Evolutionary conservation across 2,329 filamentous ascomycete species (phyloP).

Genomic region (Aspergillus versicolor): DNA sequence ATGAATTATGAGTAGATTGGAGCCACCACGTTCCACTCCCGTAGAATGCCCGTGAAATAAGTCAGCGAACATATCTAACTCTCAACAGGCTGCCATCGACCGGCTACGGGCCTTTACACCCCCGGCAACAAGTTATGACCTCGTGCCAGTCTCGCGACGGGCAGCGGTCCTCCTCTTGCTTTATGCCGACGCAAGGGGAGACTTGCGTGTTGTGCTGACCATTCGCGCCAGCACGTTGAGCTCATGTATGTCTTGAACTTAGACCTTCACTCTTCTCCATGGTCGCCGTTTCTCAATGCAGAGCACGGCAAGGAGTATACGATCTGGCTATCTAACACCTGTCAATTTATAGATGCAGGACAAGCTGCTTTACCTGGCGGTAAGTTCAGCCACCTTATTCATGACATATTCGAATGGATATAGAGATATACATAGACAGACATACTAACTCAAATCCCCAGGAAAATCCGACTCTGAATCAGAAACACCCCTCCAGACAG

Average conservation of each 20-base stretch:
- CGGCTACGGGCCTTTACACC: slow-evolving; percentile 57
- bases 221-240: slow-evolving; percentile 60
- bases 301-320: background rate
- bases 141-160: slow-evolving; percentile 61
- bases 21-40: too few species aligned
- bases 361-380: slow-evolving; percentile 86
- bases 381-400: slow-evolving; percentile 40
- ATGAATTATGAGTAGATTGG: too few species aligned
- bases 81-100: slow-evolving; percentile 52
- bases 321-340: background rate
- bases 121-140: slow-evolving; percentile 58
- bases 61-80: background rate
- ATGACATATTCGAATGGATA: background rate
- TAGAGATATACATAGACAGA: background rate
- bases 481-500: slow-evolving; percentile 71
- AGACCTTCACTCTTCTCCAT: background rate
- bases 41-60: background rate
- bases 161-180: slow-evolving; percentile 86
- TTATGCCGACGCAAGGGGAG: slow-evolving; percentile 78
- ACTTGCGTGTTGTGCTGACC: slow-evolving; percentile 67
- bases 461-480: slow-evolving; percentile 53
- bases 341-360: slow-evolving; percentile 59
- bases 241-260: slow-evolving; percentile 46
- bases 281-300: background rate
- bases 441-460: background rate